phyloP scores from a whole-genome alignment of 1,139 yeast genomes.

The Kurtzmaniella quercitrusa region DNA sequence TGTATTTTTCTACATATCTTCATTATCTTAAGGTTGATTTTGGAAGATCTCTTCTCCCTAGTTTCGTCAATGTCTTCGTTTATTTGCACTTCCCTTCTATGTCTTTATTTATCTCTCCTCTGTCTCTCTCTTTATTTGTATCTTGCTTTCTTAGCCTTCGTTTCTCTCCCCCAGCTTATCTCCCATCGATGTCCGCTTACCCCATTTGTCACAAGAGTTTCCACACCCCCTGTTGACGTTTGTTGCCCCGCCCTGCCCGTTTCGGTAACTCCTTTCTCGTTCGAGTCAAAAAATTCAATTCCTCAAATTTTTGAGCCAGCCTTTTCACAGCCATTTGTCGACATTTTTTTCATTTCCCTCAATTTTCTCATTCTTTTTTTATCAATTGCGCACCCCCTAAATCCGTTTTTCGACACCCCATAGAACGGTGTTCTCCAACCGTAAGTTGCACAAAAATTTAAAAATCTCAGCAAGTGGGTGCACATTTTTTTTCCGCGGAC shows the following conservation, averaged over 20 bases:
- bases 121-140: too few relatives aligned
- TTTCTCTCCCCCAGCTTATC: too few relatives aligned
- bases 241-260: background rate
- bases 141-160: too few relatives aligned
- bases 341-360: background rate
- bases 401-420: background rate
- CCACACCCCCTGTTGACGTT: constrained; percentile 2
- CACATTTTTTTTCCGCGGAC: background rate
- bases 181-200: background rate
- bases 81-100: too few relatives aligned
- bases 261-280: constrained; percentile 4
- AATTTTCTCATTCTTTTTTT: too few relatives aligned
- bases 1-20: too few relatives aligned
- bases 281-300: background rate
- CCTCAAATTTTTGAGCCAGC: background rate
- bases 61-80: too few relatives aligned
- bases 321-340: background rate
- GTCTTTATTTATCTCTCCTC: too few relatives aligned
- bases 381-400: background rate
- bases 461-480: background rate
- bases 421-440: background rate
- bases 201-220: background rate
- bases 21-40: too few relatives aligned
- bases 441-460: background rate
- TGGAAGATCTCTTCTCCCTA: too few relatives aligned